Percentiles rank a stretch among this genome's conserved stretches.
These are phyloP conservation scores for Talaromyces sp. DNA, from an alignment of 2,329 filamentous ascomycete species.

Conservation along the genomic window DNA sequence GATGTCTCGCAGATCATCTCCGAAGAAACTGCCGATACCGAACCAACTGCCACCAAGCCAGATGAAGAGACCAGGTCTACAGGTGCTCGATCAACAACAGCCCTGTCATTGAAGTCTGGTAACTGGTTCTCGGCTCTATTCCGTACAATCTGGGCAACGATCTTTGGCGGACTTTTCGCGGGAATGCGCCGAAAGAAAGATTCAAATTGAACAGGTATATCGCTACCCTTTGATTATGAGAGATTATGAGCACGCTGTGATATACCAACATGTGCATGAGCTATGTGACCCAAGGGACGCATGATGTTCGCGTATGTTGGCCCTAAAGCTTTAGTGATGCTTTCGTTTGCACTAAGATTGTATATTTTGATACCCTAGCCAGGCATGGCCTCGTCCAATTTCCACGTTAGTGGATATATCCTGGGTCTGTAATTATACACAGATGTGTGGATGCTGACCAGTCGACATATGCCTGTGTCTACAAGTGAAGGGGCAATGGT, in stretches of 20 bases:
- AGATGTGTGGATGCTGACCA: background rate
- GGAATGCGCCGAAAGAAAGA: constrained; percentile 37
- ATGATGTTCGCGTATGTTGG: background rate
- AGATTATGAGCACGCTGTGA: background rate
- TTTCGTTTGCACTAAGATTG: background rate
- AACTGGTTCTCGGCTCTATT: constrained; percentile 41
- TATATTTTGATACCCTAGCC: constrained; percentile 12
- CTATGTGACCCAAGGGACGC: background rate
- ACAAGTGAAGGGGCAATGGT: constrained; percentile 2
- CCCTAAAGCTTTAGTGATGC: background rate
- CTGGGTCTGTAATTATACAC: constrained; percentile 8
- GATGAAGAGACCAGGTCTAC: constrained; percentile 17
- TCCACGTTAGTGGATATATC: constrained; percentile 10
- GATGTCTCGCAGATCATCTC: constrained; percentile 12
- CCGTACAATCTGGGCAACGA: constrained; percentile 39
- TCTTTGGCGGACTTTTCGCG: constrained; percentile 40
- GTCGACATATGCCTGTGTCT: constrained; percentile 1
- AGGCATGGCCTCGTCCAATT: background rate
- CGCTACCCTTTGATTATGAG: constrained; percentile 26
- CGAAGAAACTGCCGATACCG: constrained; percentile 1
- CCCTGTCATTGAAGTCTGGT: constrained; percentile 38
- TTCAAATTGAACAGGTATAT: background rate
- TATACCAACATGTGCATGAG: background rate
- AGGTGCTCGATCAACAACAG: constrained; percentile 37
- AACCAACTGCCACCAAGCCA: constrained; percentile 1